Conservation (phyloP, 2,329 filamentous ascomycete genomes). For the Venturia carpophila region DNA sequence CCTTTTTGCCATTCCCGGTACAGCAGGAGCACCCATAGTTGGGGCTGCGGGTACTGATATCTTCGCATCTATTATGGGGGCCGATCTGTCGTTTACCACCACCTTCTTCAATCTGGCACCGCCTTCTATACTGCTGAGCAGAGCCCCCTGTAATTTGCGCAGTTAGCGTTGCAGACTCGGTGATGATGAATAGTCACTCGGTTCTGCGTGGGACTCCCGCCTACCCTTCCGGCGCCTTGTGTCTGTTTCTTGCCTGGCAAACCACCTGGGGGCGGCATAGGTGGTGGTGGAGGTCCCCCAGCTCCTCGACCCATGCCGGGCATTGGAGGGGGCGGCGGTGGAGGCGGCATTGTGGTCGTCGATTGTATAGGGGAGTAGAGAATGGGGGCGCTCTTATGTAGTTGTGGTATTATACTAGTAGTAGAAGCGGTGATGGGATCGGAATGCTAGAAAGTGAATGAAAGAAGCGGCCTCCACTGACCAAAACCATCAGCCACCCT, state of each 20-base stretch:
- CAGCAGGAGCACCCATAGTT: constrained; percentile 68
- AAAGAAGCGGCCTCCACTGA: not conserved
- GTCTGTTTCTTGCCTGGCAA: constrained; percentile 45
- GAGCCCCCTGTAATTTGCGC: constrained; percentile 58
- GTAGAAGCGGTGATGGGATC: not conserved
- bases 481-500: not conserved
- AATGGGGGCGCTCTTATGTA: not conserved
- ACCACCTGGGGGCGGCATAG: constrained; percentile 56
- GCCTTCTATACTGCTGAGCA: constrained; percentile 81
- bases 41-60: constrained; percentile 48
- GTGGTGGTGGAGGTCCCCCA: constrained; percentile 52
- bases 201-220: constrained; percentile 26
- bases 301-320: constrained; percentile 53
- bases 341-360: constrained; percentile 38
- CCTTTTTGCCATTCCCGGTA: constrained; percentile 52
- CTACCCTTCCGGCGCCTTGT: constrained; percentile 54
- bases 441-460: not conserved
- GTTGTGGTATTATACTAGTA: not conserved
- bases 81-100: constrained; percentile 86
- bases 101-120: constrained; percentile 72
- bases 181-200: not conserved
- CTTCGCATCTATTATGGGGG: constrained; percentile 57
- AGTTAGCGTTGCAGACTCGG: not conserved
- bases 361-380: not conserved
- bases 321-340: constrained; percentile 61